phyloP scores from a whole-genome alignment of 1,284 basidiomycete genomes.

The Psilocybe mexicana region DNA sequence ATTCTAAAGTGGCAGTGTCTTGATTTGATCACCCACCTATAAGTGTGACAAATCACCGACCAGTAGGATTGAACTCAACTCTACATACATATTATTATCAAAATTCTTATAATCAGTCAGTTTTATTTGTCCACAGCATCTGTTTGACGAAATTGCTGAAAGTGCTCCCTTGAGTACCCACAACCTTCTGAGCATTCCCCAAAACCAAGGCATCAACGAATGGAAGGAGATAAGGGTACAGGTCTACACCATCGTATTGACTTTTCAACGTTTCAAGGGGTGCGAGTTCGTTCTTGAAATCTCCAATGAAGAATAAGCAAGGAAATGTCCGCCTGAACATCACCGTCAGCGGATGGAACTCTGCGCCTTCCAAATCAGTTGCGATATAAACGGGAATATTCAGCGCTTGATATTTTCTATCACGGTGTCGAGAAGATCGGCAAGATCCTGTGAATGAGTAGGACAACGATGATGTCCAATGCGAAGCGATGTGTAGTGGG shows the following conservation, averaged over 20 bases:
- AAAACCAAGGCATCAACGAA: conserved; percentile 73
- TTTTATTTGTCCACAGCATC: conserved; percentile 57
- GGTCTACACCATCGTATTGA: conserved; percentile 50
- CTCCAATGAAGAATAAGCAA: conserved; percentile 64
- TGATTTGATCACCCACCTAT: neutral
- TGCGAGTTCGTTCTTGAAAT: conserved; percentile 46
- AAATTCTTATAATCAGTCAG: neutral
- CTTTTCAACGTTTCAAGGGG: conserved; percentile 46
- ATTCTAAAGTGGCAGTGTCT: neutral
- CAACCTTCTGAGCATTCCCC: conserved; percentile 53
- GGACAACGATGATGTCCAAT: neutral
- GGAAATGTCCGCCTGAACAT: conserved; percentile 63
- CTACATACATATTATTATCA: too few relatives aligned
- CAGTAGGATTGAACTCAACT: too few relatives aligned
- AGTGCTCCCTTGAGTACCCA: conserved; percentile 71
- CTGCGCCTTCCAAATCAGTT: conserved; percentile 59
- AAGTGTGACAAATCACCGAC: too few relatives aligned
- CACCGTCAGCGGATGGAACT: conserved; percentile 44
- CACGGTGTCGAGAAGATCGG: conserved; percentile 33
- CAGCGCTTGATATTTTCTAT: conserved; percentile 38
- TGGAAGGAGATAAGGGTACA: conserved; percentile 55
- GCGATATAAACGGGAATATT: conserved; percentile 72
- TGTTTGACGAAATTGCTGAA: conserved; percentile 71
- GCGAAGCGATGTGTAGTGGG: neutral
- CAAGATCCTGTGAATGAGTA: conserved; percentile 30